These are phyloP conservation scores for Pseudogymnoascus sp. DNA, from an alignment of 2,329 filamentous ascomycete genomes.

Conservation along the genomic window DNA sequence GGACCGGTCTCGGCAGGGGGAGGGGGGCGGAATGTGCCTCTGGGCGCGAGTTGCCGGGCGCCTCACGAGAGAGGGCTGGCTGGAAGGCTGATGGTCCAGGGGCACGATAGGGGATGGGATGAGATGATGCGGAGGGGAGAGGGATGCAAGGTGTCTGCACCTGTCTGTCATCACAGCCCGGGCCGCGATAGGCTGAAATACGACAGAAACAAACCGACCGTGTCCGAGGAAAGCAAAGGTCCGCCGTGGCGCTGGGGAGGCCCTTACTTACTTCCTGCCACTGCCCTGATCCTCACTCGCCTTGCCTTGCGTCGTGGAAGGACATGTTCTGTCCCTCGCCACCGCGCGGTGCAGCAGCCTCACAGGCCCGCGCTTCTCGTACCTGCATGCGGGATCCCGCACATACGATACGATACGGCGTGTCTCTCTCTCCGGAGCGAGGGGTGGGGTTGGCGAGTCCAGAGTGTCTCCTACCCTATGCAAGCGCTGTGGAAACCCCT, in stretches of 20 bases:
- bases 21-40: background rate
- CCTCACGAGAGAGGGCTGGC: background rate
- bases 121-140: background rate
- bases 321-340: background rate
- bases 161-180: background rate
- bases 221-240: background rate
- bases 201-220: background rate
- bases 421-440: too few relatives aligned
- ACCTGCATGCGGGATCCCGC: slow-evolving; percentile 4
- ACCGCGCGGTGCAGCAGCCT: background rate
- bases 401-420: background rate
- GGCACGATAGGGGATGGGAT: background rate
- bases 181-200: background rate
- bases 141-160: background rate
- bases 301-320: background rate
- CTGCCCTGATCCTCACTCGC: background rate
- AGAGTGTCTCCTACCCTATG: background rate
- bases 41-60: background rate
- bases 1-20: background rate
- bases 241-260: background rate
- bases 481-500: background rate
- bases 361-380: background rate
- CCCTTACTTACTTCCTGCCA: background rate
- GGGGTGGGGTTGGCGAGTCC: background rate
- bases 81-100: background rate